Evolutionary conservation across 2,329 filamentous ascomycete genomes (phyloP).

Genomic region (Exophiala dermatitidis): DNA sequence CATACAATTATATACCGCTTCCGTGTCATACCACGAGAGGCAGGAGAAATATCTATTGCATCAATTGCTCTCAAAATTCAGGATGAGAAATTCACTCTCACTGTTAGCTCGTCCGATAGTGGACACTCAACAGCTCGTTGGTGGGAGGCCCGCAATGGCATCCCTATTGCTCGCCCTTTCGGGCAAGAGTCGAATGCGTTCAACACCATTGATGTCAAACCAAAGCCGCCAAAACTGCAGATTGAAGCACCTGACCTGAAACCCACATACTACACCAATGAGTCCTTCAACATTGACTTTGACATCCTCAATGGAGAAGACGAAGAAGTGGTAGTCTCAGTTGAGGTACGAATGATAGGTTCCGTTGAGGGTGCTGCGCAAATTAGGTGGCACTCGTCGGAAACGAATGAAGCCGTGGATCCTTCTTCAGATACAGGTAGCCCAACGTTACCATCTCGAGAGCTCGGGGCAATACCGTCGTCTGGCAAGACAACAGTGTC

Average conservation of each 20-base stretch:
- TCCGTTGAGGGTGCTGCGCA: slow-evolving; percentile 41
- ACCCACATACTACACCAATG: slow-evolving; percentile 78
- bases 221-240: slow-evolving; percentile 86
- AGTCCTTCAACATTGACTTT: slow-evolving; percentile 61
- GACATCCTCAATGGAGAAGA: slow-evolving; percentile 76
- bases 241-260: slow-evolving; percentile 57
- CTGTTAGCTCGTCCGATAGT: slow-evolving; percentile 52
- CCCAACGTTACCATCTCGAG: slow-evolving; percentile 6
- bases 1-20: slow-evolving; percentile 66
- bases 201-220: slow-evolving; percentile 63
- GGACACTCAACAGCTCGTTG: slow-evolving; percentile 33
- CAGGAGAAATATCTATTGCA: slow-evolving; percentile 64
- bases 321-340: slow-evolving; percentile 62
- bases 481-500: slow-evolving; percentile 31
- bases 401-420: slow-evolving; percentile 28
- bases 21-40: slow-evolving; percentile 66
- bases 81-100: slow-evolving; percentile 59
- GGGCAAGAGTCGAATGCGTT: slow-evolving; percentile 41
- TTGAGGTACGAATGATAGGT: slow-evolving; percentile 63
- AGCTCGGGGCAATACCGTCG: slow-evolving; percentile 28
- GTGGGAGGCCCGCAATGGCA: slow-evolving; percentile 38
- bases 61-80: slow-evolving; percentile 58
- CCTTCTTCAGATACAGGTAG: slow-evolving; percentile 19
- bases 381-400: slow-evolving; percentile 41
- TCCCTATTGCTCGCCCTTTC: slow-evolving; percentile 34